These are phyloP conservation scores for Sequoiadendron giganteum DNA, from an alignment of 75 land plant species.

Conservation along the genomic window DNA sequence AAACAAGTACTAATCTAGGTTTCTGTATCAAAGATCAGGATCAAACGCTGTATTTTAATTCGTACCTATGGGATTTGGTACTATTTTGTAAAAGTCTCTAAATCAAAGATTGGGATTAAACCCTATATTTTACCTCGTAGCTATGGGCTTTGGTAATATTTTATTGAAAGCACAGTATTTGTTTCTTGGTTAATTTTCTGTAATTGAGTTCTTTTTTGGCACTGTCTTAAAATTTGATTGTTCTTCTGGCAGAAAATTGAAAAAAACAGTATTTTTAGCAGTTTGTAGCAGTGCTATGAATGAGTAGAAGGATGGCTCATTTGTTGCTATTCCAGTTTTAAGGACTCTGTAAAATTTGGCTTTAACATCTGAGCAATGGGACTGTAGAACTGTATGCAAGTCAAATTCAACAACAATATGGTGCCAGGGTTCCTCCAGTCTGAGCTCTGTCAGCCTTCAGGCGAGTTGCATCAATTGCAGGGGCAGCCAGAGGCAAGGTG, in stretches of 20 bases:
- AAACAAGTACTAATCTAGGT: not conserved
- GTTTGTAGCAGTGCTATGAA: not conserved
- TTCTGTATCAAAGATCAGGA: not conserved
- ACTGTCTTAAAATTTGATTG: not conserved
- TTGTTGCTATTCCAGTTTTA: not conserved
- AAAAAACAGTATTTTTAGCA: not conserved
- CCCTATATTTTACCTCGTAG: not conserved
- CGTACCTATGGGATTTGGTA: not conserved
- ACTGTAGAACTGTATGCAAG: not conserved
- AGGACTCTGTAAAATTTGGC: not conserved
- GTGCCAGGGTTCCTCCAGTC: conserved; percentile 9
- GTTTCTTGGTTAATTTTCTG: not conserved
- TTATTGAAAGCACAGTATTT: not conserved
- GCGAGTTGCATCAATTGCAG: conserved; percentile 7
- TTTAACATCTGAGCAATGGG: not conserved
- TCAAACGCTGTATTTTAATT: not conserved
- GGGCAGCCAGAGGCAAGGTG: conserved; percentile 8
- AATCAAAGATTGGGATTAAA: not conserved
- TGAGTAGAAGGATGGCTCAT: not conserved
- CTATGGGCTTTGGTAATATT: not conserved
- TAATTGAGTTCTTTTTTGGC: not conserved
- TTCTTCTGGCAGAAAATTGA: not conserved
- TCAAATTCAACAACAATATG: conserved; percentile 1
- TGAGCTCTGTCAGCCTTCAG: not conserved
- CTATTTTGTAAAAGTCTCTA: not conserved